Conservation (phyloP, 176 grass and related monocot species). For the Ampelocalamus luodianensis region DNA sequence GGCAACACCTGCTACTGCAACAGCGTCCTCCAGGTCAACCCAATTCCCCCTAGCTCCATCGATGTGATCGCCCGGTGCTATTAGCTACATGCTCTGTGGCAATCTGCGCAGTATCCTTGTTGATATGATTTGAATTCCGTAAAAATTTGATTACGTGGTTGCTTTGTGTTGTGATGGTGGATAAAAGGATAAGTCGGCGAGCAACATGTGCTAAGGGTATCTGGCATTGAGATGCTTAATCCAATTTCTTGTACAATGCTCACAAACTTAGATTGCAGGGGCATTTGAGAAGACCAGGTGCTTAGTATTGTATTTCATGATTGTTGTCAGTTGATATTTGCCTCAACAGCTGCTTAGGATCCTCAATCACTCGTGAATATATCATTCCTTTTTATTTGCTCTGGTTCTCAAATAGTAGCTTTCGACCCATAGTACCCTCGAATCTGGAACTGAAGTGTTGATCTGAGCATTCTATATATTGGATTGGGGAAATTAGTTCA, state of each 20-base stretch:
- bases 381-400: not conserved
- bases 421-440: not conserved
- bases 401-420: not conserved
- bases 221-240: not conserved
- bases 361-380: not conserved
- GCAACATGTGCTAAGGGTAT: not conserved
- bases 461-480: not conserved
- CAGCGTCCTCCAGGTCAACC: slow-evolving; percentile 88
- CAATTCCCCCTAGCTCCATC: not conserved
- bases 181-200: not conserved
- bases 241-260: not conserved
- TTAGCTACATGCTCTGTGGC: slow-evolving; percentile 25
- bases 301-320: slow-evolving; percentile 15
- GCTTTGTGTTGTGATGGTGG: not conserved
- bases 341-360: not conserved
- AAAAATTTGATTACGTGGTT: not conserved
- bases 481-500: not conserved
- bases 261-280: not conserved
- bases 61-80: not conserved
- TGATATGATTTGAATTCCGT: slow-evolving; percentile 1
- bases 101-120: slow-evolving; percentile 16
- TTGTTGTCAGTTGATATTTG: not conserved
- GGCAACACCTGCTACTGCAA: slow-evolving; percentile 99
- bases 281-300: not conserved
- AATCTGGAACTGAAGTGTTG: slow-evolving; percentile 17